These are phyloP conservation scores for Echria macrotheca DNA, from an alignment of 495 filamentous ascomycete genomes.

Conservation along the genomic window DNA sequence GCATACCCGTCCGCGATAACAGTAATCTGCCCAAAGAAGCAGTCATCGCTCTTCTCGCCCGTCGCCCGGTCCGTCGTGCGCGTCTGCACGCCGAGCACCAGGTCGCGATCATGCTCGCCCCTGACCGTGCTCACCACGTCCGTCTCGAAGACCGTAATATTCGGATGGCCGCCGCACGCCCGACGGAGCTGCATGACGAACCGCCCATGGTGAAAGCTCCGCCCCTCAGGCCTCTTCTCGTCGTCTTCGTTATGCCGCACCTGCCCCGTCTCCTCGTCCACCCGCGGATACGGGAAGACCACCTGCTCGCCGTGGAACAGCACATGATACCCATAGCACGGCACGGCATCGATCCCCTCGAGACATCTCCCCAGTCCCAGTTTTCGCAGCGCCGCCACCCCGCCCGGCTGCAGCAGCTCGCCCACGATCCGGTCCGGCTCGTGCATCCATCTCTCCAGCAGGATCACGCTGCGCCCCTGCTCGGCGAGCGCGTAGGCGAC, in stretches of 20 bases:
- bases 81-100: conserved; percentile 72
- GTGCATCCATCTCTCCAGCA: conserved; percentile 83
- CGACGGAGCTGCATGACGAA: conserved; percentile 71
- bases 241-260: conserved; percentile 13
- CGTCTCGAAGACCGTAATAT: conserved; percentile 70
- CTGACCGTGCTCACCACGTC: conserved; percentile 60
- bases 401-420: conserved; percentile 90
- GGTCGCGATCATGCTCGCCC: conserved; percentile 48
- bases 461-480: conserved; percentile 85
- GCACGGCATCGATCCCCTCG: conserved; percentile 82
- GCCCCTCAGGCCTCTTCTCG: conserved; percentile 51
- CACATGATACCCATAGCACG: conserved; percentile 78
- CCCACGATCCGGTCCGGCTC: conserved; percentile 96
- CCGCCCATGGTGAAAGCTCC: conserved; percentile 77
- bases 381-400: conserved; percentile 71
- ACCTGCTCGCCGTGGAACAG: conserved; percentile 76
- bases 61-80: conserved; percentile 48
- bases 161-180: conserved; percentile 59
- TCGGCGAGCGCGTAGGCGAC: conserved; percentile 72
- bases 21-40: conserved; percentile 82
- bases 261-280: conserved; percentile 15
- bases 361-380: conserved; percentile 77
- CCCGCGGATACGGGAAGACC: conserved; percentile 66
- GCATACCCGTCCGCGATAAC: conserved; percentile 91
- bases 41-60: conserved; percentile 54